Evolutionary conservation across 2,329 filamentous ascomycete species (phyloP), one percentile per base, ranked within the genome.

Genomic region (Xenoacremonium recifei): DNA sequence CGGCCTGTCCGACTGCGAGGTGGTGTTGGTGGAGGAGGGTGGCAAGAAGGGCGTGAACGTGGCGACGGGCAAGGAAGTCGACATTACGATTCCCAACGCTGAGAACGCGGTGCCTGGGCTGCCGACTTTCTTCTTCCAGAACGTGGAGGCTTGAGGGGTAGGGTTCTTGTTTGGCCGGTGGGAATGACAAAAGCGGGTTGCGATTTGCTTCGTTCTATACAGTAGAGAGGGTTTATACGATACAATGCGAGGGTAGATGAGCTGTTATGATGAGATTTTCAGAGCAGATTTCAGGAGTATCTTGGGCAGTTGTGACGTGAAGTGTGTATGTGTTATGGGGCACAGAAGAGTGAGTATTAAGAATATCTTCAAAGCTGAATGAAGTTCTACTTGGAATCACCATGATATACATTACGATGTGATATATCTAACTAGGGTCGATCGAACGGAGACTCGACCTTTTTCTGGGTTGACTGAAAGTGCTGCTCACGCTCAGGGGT

Each of bases 61-160:
- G 58, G 72, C 71, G 12, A 67, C 70, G 42, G 71, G 67, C 31
- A 64, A 68, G 55, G 79, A 80, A 40, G 80, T 83, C 56, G 78
- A 79, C 53, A 72, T 77, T 49, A 71, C 73, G 51, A 76, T 71
- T 12, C 72, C 71, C 2, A 64, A 72, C 39, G 89, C 88, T 11
- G 87, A 88, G 58, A 75, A 75, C 53, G 89, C 92, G 5, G 82
- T 93, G 44, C 92, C 92, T 12, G 91, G 91, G 2, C 74, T 78
- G 51, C 91, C 91, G 38, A 87, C 80, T 31, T 96, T 95, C 68
- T 73, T 80, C 57, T 95, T 96, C 70, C 85, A 89, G 69, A 96
- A 96, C 64, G 76, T 93, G 39, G 73, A 76, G 56, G 68, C 53
- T 29, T 68, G 53, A 47, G 11, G 32, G n/a, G n/a, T n/a, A 20